Evolutionary conservation across 495 filamentous ascomycete species (phyloP), one percentile per base, ranked within the genome.

Genomic region (Collariella sp.): DNA sequence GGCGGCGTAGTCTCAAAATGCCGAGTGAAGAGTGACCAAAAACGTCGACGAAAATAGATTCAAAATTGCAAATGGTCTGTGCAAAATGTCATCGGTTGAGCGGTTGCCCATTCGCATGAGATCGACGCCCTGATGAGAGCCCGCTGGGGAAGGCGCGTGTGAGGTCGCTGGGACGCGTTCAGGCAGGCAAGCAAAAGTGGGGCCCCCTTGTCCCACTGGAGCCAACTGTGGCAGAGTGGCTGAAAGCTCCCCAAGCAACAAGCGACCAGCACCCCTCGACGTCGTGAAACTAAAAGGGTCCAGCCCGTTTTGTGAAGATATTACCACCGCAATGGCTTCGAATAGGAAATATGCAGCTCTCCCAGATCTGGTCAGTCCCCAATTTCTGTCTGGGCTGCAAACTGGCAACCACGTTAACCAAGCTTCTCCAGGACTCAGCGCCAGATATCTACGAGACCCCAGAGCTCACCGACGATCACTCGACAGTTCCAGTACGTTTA

Each of bases 391-490:
- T 50, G 46, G 40, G 19, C 41, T 44, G 33, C 55, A 29, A 16
- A 38, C 45, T 33, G 4, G 18, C 38, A 29, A 16, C 16, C 15
- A 18, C 7, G 40, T 45, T 60, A 51, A 63, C 61, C n/a, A 39
- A 26, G 5, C 18, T 43, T 34, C 45, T 5, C 4, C 55, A 93
- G 89, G 91, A 96, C 66, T 83, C 82, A 22, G 88, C 89, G 22
- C 91, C 90, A 67, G 91, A 95, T 65, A 86, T 94, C 62, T 96
- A 96, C 73, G 91, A 95, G 72, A 96, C 91, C 43, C 91, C 91
- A 62, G 89, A 93, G 54, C 74, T 95, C 59, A 88, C 82, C 22
- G 88, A 96, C 62, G 91, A 93, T 65, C 84, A 78, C 47, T 95
- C 89, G 24, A 96, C 90, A 35, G 66, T 88, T 53, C 88, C 81